phyloP scores from a whole-genome alignment of 768 basidiomycete genomes.

The Omphalotus guepiniiformis region DNA sequence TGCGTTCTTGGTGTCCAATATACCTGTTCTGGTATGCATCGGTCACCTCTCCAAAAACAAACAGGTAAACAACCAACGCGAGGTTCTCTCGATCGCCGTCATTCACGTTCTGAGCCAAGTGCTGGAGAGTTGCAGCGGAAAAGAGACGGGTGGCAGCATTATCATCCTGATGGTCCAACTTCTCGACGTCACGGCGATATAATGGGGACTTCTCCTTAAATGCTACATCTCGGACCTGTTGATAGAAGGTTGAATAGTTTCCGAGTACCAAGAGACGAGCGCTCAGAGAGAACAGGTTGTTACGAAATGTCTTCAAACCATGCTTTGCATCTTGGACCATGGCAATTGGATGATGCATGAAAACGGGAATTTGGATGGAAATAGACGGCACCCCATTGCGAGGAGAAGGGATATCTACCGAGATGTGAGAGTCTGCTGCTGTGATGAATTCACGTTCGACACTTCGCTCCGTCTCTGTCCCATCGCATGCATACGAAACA shows the following conservation, averaged over 20 bases:
- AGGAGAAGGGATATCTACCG: not conserved
- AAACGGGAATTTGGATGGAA: conserved; percentile 11
- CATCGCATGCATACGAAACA: conserved; percentile 32
- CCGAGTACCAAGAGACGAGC: conserved; percentile 24
- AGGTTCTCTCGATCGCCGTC: conserved; percentile 12
- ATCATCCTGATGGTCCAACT: conserved; percentile 42
- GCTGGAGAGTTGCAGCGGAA: conserved; percentile 27
- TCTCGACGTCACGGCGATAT: conserved; percentile 26
- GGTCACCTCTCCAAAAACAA: conserved; percentile 33
- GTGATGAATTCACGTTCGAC: conserved; percentile 17
- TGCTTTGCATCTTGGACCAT: conserved; percentile 32
- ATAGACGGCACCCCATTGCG: not conserved
- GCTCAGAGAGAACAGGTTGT: conserved; percentile 29
- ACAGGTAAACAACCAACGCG: conserved; percentile 33
- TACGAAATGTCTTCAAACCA: conserved; percentile 25
- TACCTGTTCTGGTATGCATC: conserved; percentile 34
- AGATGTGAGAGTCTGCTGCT: conserved; percentile 6
- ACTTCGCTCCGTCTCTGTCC: conserved; percentile 28
- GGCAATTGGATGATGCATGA: conserved; percentile 15
- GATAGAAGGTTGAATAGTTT: conserved; percentile 15
- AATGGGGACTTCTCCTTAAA: conserved; percentile 16
- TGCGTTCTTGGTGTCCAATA: conserved; percentile 21
- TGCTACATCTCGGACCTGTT: conserved; percentile 18
- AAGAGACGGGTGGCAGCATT: conserved; percentile 36
- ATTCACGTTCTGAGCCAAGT: conserved; percentile 16